Base-by-base conservation (phyloP, 192 early-diverging fungal genomes). In the Coemansia sp. region DNA sequence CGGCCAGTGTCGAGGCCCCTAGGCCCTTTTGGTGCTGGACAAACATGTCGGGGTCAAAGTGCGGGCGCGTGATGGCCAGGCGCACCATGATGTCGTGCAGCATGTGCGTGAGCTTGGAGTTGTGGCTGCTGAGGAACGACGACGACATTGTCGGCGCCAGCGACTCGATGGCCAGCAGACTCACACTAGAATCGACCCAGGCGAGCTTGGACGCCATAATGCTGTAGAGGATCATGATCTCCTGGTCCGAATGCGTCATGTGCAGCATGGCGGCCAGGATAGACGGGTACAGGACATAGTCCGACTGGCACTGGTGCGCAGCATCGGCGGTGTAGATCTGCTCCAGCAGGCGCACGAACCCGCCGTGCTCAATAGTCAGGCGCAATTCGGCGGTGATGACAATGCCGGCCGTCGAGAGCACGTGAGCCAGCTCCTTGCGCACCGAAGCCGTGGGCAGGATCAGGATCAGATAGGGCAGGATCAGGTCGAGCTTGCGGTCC, bases 381-480 rank as follows among this genome's bases (percentile, higher is more conserved):
- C 62, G 60, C 18, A 36, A 22, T 6, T 73, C 69, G 0, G 63
- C 30, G 22, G 23, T 56, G 31, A 60, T 43, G 12, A 41, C 33
- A 12, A 62, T 22, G 19, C 69, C 69, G 0, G 69, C 64, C 0
- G 33, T 26, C 27, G 63, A 51, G 20, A 73, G 62, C 49, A 73
- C 54, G 17, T 73, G 69, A 3, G 44, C 54, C 32, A 88, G 54
- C 22, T 82, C 81, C 55, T 81, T 83, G 64, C 86, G 86, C 50
- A 76, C 77, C 31, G 81, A 83, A 5, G 91, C 78, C n/a, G 82
- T 78, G 2, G 90, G 88, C 23, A 96, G 64, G 14, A 93, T 57
- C 14, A 88, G 85, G 18, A 88, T 79, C 22, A 96, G 51, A 56
- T 88, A 94, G 4, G 89, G 88, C 43, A 92, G 65, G 17, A 72